These are phyloP conservation scores for Sisymbrium irio DNA, from an alignment of 345 rosid genomes.

Conservation along the genomic window DNA sequence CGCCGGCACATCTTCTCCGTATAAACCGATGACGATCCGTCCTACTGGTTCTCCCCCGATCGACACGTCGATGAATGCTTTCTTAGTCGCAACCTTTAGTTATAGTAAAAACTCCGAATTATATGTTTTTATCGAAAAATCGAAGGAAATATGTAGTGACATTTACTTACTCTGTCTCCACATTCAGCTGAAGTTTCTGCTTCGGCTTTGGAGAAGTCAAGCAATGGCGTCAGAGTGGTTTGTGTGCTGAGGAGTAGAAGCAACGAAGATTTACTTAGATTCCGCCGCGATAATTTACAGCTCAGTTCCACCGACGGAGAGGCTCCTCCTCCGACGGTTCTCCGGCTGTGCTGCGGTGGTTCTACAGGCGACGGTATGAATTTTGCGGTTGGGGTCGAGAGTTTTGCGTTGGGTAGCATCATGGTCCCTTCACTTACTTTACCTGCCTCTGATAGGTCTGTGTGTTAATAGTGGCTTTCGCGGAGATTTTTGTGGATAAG, in stretches of 20 bases:
- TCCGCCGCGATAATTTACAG: conserved; percentile 58
- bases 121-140: too few species aligned
- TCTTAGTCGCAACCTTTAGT: conserved; percentile 38
- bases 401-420: conserved; percentile 45
- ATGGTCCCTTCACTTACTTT: conserved; percentile 1
- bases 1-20: conserved; percentile 53
- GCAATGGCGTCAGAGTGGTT: conserved; percentile 40
- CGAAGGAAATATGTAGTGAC: too few species aligned
- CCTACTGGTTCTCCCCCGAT: conserved; percentile 72
- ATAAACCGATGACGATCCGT: conserved; percentile 67
- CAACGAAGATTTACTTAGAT: conserved; percentile 54
- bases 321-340: conserved; percentile 2
- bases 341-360: conserved; percentile 31
- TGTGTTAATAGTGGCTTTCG: neutral
- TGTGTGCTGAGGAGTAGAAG: conserved; percentile 57
- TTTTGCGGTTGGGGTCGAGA: conserved; percentile 32
- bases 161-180: conserved; percentile 32
- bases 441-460: neutral
- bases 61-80: conserved; percentile 73
- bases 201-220: conserved; percentile 35
- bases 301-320: conserved; percentile 34
- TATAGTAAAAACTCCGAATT: too few species aligned
- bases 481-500: conserved; percentile 34
- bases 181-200: conserved; percentile 39
- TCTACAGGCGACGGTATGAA: conserved; percentile 27